These are phyloP conservation scores for Colletotrichum sp. DNA, from an alignment of 2,329 filamentous ascomycete species.

Conservation along the genomic window DNA sequence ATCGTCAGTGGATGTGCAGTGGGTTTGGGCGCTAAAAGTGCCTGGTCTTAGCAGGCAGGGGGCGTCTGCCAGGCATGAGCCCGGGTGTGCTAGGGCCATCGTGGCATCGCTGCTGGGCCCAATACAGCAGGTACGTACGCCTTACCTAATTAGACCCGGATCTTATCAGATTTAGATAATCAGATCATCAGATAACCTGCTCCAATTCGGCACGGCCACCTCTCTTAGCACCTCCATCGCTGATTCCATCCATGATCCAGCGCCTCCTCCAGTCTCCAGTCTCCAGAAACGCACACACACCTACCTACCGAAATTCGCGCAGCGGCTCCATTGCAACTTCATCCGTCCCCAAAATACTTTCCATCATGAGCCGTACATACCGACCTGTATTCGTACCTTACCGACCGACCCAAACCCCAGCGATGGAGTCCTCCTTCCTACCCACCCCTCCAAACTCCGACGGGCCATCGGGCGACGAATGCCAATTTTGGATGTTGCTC, in stretches of 20 bases:
- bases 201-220: background rate
- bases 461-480: background rate
- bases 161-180: constrained; percentile 23
- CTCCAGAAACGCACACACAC: background rate
- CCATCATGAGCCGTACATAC: background rate
- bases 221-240: background rate
- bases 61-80: background rate
- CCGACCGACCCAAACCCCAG: background rate
- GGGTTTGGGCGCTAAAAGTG: background rate
- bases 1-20: constrained; percentile 4
- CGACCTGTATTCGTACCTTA: background rate
- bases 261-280: background rate
- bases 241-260: background rate
- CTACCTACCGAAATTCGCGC: background rate
- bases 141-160: constrained; percentile 19
- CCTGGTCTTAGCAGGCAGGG: background rate
- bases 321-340: background rate
- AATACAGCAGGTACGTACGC: constrained; percentile 9
- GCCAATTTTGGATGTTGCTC: background rate
- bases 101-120: constrained; percentile 7
- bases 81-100: background rate
- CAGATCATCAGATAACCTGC: constrained; percentile 26
- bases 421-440: background rate
- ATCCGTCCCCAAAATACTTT: background rate
- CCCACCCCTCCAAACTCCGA: background rate